Conservation (phyloP, 306 rosid species). For the Lagenaria siceraria region DNA sequence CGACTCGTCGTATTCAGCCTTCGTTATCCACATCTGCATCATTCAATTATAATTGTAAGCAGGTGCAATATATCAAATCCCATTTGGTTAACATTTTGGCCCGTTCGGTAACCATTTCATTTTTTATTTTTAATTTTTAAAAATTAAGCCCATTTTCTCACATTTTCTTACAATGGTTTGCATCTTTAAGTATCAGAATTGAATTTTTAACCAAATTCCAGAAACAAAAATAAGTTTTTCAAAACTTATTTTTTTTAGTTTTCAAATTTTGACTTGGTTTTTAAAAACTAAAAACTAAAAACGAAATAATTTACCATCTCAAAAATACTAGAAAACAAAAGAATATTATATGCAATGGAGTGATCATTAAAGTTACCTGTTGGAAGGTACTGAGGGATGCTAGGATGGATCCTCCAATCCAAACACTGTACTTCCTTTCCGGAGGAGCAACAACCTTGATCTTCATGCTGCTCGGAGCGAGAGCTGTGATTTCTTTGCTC, state of each 20-base stretch:
- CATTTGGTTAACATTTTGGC: too few relatives aligned
- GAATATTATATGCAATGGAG: not conserved
- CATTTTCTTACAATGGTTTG: too few relatives aligned
- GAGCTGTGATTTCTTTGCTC: constrained; percentile 73
- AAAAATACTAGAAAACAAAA: not conserved
- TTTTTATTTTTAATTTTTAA: too few relatives aligned
- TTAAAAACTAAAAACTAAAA: not conserved
- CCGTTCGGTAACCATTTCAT: too few relatives aligned
- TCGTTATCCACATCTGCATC: constrained; percentile 65
- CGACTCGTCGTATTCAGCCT: constrained; percentile 67
- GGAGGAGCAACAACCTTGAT: constrained; percentile 78
- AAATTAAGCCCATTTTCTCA: too few relatives aligned
- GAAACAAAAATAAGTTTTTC: too few relatives aligned
- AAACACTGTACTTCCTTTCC: constrained; percentile 66
- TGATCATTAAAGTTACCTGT: constrained; percentile 25
- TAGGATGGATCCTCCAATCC: constrained; percentile 73
- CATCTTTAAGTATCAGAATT: too few relatives aligned
- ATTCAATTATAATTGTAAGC: not conserved
- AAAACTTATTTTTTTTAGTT: too few relatives aligned
- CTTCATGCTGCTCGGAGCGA: constrained; percentile 78
- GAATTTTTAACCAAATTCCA: too few relatives aligned
- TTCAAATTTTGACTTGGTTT: too few relatives aligned
- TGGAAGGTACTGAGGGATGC: constrained; percentile 75
- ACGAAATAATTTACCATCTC: not conserved
- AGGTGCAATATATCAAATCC: not conserved